Evolutionary conservation across 768 basidiomycete species (phyloP), one percentile per base, ranked within the genome.

Genomic region (Russula lepida): DNA sequence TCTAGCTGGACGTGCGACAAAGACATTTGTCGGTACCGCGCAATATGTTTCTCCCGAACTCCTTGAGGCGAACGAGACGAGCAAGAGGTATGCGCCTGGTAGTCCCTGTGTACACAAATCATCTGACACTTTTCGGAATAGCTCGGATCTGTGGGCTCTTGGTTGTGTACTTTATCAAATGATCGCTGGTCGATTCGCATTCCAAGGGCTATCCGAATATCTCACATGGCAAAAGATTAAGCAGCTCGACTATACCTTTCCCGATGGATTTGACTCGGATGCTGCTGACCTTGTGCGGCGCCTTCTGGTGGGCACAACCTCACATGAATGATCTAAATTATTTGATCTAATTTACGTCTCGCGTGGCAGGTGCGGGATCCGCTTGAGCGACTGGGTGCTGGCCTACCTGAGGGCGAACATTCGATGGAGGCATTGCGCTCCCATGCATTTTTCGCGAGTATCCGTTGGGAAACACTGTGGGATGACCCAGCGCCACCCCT

Each of bases 161-260:
- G 97, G 94, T 2, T 98, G 95, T 73, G 86, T 98, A 47, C 73
- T 98, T 23, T 98, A 84, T 73, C 95, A 98, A 72, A 87, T 98
- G 79, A 85, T 98, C 54, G 83, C 88, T 13, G 95, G 95, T 41
- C 83, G 83, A 44, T 95, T 95, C 66, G 90, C 94, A 2, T 99
- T 99, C 76, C 83, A 89, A 64, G 94, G 88, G 4, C 77, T 85
- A 6, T 93, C 94, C 0, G 92, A 98, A 62, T 98, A 95, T 69
- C 82, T 97, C 61, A 97, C 89, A 33, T 95, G 93, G 82, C 88
- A 97, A 70, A 93, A 92, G 75, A 91, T 98, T 74, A 89, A 94
- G 73, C 80, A 84, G 48, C 77, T 90, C 50, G 88, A 95, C 48
- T 98, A 93, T 74, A 77, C 82, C 23, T 91, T 94, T 70, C 93